Evolutionary conservation across 176 grass and related monocot genomes (phyloP).

Genomic region (Rhynchospora tenuis): DNA sequence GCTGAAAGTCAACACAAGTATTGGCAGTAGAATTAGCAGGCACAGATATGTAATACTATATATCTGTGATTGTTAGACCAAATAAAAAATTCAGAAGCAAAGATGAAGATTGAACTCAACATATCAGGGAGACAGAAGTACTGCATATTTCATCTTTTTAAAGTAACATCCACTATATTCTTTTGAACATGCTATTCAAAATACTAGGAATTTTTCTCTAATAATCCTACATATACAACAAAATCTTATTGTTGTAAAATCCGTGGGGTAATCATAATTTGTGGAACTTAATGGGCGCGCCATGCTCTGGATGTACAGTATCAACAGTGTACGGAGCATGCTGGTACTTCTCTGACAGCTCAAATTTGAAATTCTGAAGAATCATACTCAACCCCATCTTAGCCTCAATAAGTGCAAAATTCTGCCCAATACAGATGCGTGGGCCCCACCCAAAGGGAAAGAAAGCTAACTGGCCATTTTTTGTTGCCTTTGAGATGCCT

Average conservation of each 20-base stretch:
- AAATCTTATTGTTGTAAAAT: neutral
- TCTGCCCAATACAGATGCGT: constrained; percentile 64
- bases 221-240: neutral
- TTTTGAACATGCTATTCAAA: neutral
- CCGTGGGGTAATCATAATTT: constrained; percentile 29
- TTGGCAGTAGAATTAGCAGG: too few relatives aligned
- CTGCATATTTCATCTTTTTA: too few relatives aligned
- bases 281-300: constrained; percentile 45
- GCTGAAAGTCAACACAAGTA: too few relatives aligned
- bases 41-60: too few relatives aligned
- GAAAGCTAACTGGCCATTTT: constrained; percentile 35
- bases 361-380: constrained; percentile 63
- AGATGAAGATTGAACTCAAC: too few relatives aligned
- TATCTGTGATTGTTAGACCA: too few relatives aligned
- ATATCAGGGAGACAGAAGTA: too few relatives aligned
- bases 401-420: constrained; percentile 53
- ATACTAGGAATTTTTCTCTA: neutral
- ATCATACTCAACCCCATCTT: constrained; percentile 58
- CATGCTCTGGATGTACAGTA: constrained; percentile 64
- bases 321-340: constrained; percentile 46
- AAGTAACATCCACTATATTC: neutral
- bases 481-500: constrained; percentile 52
- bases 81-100: too few relatives aligned
- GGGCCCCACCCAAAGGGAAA: constrained; percentile 68
- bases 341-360: constrained; percentile 48